phyloP scores from a whole-genome alignment of 768 basidiomycete genomes.

The Auriscalpium orientale region DNA sequence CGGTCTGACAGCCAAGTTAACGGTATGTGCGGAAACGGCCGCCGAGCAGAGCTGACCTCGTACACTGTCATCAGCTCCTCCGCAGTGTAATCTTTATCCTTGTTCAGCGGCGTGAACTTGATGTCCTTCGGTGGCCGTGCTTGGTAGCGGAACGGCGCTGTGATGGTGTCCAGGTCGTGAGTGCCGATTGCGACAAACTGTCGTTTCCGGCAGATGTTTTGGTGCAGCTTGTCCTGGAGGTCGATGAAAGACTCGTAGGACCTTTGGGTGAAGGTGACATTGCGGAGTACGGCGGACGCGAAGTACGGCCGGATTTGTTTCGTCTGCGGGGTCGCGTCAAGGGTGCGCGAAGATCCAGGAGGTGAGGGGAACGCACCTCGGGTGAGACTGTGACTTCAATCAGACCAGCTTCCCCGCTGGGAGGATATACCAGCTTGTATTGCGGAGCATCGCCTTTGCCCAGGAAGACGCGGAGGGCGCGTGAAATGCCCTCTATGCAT shows the following conservation, averaged over 20 bases:
- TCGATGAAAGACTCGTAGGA: conserved; percentile 98
- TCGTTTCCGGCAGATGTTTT: conserved; percentile 86
- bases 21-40: background rate
- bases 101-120: conserved; percentile 84
- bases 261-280: conserved; percentile 77
- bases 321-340: conserved; percentile 39
- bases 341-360: background rate
- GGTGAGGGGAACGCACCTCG: conserved; percentile 49
- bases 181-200: conserved; percentile 95
- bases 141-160: conserved; percentile 83
- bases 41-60: conserved; percentile 51
- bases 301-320: conserved; percentile 83
- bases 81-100: conserved; percentile 71
- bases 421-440: conserved; percentile 69
- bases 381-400: conserved; percentile 62
- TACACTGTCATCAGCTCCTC: conserved; percentile 90
- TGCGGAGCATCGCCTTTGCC: conserved; percentile 55
- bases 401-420: conserved; percentile 57
- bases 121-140: conserved; percentile 79
- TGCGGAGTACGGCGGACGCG: conserved; percentile 84
- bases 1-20: conserved; percentile 45
- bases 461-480: conserved; percentile 79
- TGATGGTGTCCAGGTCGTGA: conserved; percentile 88
- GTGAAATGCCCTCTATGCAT: conserved; percentile 92
- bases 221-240: conserved; percentile 97